phyloP scores from a whole-genome alignment of 2,329 filamentous ascomycete genomes.

The Tympanopsis confertula region DNA sequence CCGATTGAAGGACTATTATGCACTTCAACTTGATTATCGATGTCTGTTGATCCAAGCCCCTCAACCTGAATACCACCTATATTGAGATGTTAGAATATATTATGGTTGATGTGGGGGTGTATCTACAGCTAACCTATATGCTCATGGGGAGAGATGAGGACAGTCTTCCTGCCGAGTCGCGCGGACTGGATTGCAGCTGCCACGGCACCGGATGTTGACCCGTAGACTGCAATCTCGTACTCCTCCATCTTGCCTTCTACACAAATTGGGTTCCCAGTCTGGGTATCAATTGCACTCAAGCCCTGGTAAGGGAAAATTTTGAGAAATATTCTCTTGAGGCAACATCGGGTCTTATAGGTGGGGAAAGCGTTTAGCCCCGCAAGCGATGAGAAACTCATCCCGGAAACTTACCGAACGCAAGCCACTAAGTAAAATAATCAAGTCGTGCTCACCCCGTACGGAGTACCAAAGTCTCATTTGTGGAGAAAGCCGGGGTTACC shows the following conservation, averaged over 20 bases:
- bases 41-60: conserved; percentile 10
- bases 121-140: conserved; percentile 4
- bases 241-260: not conserved
- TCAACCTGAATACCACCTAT: conserved; percentile 8
- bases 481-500: too few species aligned
- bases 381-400: too few species aligned
- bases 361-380: too few species aligned
- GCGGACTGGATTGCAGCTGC: conserved; percentile 7
- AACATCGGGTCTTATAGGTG: too few species aligned
- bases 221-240: conserved; percentile 8
- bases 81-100: not conserved
- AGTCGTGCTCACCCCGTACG: too few species aligned
- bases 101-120: not conserved
- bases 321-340: too few species aligned
- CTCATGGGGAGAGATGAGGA: conserved; percentile 5
- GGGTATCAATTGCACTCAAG: too few species aligned
- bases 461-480: too few species aligned
- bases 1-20: conserved; percentile 7
- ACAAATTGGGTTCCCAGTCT: too few species aligned
- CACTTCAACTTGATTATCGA: conserved; percentile 8
- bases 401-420: too few species aligned
- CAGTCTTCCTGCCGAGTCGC: conserved; percentile 6
- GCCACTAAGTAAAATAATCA: too few species aligned
- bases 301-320: too few species aligned
- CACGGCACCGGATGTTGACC: conserved; percentile 7